These are phyloP conservation scores for Aspergillus unguis DNA, from an alignment of 2,329 filamentous ascomycete species.

Conservation along the genomic window DNA sequence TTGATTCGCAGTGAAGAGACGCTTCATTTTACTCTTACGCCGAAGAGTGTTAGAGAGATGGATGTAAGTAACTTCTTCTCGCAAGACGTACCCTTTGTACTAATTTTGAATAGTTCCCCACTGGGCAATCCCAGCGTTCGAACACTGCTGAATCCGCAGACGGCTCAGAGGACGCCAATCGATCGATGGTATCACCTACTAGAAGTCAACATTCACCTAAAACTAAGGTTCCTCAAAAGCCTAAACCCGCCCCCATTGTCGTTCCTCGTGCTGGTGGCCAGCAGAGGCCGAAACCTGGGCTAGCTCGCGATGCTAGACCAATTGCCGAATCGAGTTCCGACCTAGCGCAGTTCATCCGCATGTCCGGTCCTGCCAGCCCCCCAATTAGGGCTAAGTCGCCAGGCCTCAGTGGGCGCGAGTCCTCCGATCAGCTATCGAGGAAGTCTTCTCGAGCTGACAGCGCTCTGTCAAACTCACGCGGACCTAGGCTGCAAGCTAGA, in stretches of 20 bases:
- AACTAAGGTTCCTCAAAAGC: slow-evolving; percentile 22
- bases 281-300: slow-evolving; percentile 27
- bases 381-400: slow-evolving; percentile 12
- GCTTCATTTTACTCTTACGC: slow-evolving; percentile 77
- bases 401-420: slow-evolving; percentile 6
- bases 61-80: slow-evolving; percentile 53
- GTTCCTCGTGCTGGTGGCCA: slow-evolving; percentile 12
- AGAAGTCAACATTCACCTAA: slow-evolving; percentile 18
- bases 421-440: slow-evolving; percentile 19
- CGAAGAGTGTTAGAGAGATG: slow-evolving; percentile 72
- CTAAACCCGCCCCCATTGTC: slow-evolving; percentile 26
- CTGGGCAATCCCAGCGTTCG: slow-evolving; percentile 31
- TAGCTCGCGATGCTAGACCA: slow-evolving; percentile 70
- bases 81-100: background rate
- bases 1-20: slow-evolving; percentile 79
- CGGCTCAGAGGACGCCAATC: slow-evolving; percentile 26
- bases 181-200: slow-evolving; percentile 18
- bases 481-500: slow-evolving; percentile 63
- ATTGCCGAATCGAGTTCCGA: slow-evolving; percentile 71
- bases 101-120: slow-evolving; percentile 28
- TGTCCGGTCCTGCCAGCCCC: slow-evolving; percentile 63
- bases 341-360: slow-evolving; percentile 84
- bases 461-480: slow-evolving; percentile 18
- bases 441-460: slow-evolving; percentile 17
- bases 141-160: slow-evolving; percentile 38